phyloP scores from a whole-genome alignment of 73 alveolate species.

The Blepharisma stoltei region DNA sequence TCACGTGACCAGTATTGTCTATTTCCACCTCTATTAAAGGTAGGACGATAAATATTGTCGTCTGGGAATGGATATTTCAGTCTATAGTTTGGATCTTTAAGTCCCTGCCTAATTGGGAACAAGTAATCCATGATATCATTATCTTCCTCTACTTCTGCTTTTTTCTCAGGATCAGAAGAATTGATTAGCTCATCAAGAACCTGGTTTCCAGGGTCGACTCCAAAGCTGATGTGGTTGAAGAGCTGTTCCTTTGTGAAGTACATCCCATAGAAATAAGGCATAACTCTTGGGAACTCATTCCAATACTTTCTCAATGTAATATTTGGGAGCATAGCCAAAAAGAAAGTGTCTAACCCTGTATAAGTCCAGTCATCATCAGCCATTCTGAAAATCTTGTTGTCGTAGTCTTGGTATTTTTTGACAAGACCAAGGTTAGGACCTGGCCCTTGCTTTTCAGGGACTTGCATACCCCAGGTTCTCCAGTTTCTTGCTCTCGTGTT shows the following conservation, averaged over 20 bases:
- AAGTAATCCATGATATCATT: conserved; percentile 4
- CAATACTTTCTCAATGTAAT: conserved; percentile 11
- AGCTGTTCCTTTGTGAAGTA: conserved; percentile 26
- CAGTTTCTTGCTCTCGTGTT: conserved; percentile 4
- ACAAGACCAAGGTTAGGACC: neutral
- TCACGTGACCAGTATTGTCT: conserved; percentile 25
- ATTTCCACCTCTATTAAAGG: conserved; percentile 27
- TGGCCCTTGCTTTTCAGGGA: conserved; percentile 32
- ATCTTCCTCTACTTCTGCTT: neutral
- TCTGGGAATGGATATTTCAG: conserved; percentile 19
- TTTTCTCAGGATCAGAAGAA: neutral
- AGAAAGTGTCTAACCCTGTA: neutral
- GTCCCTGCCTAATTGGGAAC: neutral
- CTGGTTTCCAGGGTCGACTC: conserved; percentile 26
- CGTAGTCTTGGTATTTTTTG: neutral
- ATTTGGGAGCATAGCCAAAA: conserved; percentile 19
- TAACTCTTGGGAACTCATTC: conserved; percentile 33
- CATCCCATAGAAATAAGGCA: conserved; percentile 6
- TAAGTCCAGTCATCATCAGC: conserved; percentile 29
- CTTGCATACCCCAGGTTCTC: conserved; percentile 26
- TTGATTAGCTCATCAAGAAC: neutral
- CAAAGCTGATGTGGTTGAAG: conserved; percentile 28
- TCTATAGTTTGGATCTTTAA: neutral
- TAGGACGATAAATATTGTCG: conserved; percentile 24
- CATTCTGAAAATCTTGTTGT: conserved; percentile 14